Evolutionary conservation across 176 grass and related monocot species (phyloP).

Genomic region (Zoysia pacifica): DNA sequence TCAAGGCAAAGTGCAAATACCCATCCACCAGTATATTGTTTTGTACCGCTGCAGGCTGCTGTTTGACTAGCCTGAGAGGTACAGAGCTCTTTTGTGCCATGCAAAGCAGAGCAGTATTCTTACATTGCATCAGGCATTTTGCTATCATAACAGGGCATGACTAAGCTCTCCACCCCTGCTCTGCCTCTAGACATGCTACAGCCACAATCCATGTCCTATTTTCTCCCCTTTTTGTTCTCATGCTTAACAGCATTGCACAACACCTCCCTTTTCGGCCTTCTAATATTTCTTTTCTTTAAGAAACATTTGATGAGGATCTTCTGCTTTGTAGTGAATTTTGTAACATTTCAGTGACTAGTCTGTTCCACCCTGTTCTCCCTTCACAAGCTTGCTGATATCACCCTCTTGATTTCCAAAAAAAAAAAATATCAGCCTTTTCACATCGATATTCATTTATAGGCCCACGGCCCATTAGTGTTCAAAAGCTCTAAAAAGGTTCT

Average conservation of each 20-base stretch:
- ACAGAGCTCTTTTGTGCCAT: constrained; percentile 54
- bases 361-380: constrained; percentile 21
- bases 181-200: constrained; percentile 39
- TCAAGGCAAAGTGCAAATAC: constrained; percentile 57
- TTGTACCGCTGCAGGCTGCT: constrained; percentile 44
- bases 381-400: constrained; percentile 8
- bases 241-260: not conserved
- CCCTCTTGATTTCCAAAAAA: no score
- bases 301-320: not conserved
- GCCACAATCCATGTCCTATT: not conserved
- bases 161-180: constrained; percentile 38
- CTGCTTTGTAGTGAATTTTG: constrained; percentile 21
- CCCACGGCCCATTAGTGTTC: constrained; percentile 20
- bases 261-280: not conserved
- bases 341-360: constrained; percentile 29
- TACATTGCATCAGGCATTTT: constrained; percentile 48
- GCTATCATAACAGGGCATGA: constrained; percentile 53
- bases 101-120: constrained; percentile 50
- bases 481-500: no score
- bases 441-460: constrained; percentile 28
- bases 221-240: not conserved
- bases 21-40: constrained; percentile 44
- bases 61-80: constrained; percentile 56
- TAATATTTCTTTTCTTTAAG: not conserved
- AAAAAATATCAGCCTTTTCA: not conserved